Evolutionary conservation across 345 rosid species (phyloP).

Genomic region (Melaleuca alternifolia): DNA sequence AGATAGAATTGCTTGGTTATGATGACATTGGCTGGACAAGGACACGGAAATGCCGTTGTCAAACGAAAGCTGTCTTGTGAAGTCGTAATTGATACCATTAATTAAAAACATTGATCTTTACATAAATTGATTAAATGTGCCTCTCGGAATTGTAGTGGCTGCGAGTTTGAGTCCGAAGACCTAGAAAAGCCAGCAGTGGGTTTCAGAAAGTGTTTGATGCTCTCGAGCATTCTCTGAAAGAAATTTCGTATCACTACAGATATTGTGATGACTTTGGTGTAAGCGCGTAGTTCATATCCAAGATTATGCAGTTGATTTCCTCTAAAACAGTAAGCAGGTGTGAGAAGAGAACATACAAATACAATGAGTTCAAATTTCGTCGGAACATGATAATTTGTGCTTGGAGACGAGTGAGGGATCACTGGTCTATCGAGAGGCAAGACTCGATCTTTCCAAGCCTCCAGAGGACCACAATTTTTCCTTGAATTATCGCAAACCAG

Average conservation of each 20-base stretch:
- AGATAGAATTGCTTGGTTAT: background rate
- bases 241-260: background rate
- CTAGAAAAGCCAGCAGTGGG: background rate
- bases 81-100: background rate
- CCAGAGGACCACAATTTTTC: background rate
- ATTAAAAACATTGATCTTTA: background rate
- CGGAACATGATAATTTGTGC: background rate
- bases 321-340: background rate
- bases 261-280: background rate
- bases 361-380: background rate
- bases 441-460: background rate
- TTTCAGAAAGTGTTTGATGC: background rate
- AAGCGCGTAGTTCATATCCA: background rate
- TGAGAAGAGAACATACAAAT: background rate
- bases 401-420: background rate
- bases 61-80: background rate
- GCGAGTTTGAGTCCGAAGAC: background rate
- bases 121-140: background rate
- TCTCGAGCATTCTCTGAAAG: background rate
- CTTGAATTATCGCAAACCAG: background rate
- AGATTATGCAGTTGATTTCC: background rate
- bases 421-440: background rate
- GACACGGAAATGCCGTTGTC: background rate
- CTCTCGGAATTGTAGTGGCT: background rate
- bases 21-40: background rate